Conservation (phyloP, 108 stramenopile genomes). For the Cafeteria roenbergensis region DNA sequence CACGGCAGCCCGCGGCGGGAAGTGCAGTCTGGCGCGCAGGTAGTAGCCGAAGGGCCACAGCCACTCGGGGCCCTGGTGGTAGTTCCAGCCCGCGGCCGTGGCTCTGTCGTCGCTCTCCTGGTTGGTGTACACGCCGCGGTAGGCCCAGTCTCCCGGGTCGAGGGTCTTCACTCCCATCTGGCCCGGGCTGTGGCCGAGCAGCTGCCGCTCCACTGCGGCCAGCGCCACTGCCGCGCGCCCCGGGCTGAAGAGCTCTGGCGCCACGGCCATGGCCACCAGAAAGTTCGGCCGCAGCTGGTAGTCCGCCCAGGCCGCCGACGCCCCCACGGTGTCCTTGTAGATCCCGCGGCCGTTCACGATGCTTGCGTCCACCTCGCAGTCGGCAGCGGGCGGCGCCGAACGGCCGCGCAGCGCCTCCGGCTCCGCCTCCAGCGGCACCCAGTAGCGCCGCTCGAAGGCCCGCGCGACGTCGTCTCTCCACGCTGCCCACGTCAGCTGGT, state of each 20-base stretch:
- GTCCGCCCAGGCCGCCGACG: neutral
- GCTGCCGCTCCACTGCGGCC: neutral
- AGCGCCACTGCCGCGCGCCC: neutral
- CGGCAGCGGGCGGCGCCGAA: neutral
- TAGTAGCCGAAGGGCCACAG: conserved; percentile 12
- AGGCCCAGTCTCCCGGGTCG: neutral
- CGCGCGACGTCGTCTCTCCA: neutral
- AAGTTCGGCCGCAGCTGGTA: neutral
- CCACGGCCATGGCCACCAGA: neutral
- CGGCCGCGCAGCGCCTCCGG: neutral
- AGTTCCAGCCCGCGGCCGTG: conserved; percentile 4
- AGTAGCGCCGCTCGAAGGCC: neutral
- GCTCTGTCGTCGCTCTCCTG: too few relatives aligned
- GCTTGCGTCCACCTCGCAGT: neutral
- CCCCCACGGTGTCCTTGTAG: neutral
- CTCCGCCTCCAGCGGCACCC: neutral
- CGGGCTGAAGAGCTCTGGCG: neutral
- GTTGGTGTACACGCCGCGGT: neutral
- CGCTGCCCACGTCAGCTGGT: neutral
- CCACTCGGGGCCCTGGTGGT: conserved; percentile 13
- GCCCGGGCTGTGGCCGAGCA: neutral
- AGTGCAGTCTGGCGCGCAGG: neutral
- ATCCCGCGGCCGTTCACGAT: neutral
- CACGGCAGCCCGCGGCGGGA: neutral
- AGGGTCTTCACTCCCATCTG: neutral